Evolutionary conservation across 345 rosid genomes (phyloP).

Genomic region (Carallia brachiata): DNA sequence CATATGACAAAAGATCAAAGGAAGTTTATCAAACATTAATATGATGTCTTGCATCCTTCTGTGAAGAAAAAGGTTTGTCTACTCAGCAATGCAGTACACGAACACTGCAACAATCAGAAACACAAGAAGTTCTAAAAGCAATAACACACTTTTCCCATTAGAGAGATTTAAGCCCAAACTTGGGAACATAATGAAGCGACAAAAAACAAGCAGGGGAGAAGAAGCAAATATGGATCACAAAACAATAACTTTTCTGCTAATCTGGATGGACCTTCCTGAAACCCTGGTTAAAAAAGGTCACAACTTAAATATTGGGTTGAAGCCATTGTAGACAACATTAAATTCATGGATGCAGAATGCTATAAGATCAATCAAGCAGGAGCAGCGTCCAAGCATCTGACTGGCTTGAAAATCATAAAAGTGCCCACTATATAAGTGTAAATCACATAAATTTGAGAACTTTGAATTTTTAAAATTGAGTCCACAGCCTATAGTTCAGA

Average conservation of each 20-base stretch:
- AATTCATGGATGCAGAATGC: background rate
- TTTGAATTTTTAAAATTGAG: background rate
- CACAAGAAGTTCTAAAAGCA: background rate
- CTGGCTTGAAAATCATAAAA: too few relatives aligned
- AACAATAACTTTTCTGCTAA: too few relatives aligned
- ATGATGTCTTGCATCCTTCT: background rate
- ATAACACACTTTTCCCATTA: background rate
- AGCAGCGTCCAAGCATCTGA: background rate
- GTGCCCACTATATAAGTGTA: background rate
- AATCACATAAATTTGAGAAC: background rate
- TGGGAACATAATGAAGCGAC: background rate
- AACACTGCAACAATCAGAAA: conserved; percentile 26
- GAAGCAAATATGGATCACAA: too few relatives aligned
- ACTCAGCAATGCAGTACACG: conserved; percentile 19
- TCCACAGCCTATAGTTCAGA: background rate
- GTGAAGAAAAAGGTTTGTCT: conserved; percentile 12
- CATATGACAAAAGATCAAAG: background rate
- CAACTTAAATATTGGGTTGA: background rate
- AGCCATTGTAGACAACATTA: background rate
- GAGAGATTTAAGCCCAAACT: background rate
- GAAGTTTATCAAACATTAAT: background rate
- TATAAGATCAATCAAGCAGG: background rate
- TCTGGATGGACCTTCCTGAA: conserved; percentile 93
- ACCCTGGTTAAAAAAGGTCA: conserved; percentile 52
- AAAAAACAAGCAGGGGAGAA: too few relatives aligned